Percentiles rank a stretch among this genome's conserved stretches.
phyloP scores from a whole-genome alignment of 2,329 filamentous ascomycete species.

The Colletotrichum viniferum region DNA sequence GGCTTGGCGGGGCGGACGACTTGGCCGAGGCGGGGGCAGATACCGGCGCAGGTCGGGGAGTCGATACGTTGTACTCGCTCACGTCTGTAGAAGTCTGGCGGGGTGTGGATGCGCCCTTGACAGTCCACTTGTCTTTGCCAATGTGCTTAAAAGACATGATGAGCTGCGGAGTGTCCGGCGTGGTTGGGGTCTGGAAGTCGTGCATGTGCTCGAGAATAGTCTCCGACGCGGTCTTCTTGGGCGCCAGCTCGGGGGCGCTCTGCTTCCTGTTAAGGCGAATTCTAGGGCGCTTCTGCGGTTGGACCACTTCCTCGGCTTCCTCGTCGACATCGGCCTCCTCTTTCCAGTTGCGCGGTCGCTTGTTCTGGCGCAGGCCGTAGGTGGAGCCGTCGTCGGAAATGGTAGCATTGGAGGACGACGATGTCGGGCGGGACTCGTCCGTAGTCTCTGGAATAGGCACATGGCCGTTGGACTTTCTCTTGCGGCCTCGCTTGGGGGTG shows the following conservation, averaged over 20 bases:
- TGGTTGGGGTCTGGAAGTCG: background rate
- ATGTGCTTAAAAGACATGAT: slow-evolving; percentile 15
- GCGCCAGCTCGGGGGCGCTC: background rate
- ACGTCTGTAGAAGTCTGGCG: slow-evolving; percentile 19
- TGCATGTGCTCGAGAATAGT: slow-evolving; percentile 9
- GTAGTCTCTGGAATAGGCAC: slow-evolving; percentile 26
- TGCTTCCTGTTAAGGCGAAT: slow-evolving; percentile 21
- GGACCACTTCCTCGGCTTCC: slow-evolving; percentile 35
- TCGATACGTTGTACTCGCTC: slow-evolving; percentile 5
- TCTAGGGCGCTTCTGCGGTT: slow-evolving; percentile 35
- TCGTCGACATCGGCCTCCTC: slow-evolving; percentile 51
- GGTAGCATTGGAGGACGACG: slow-evolving; percentile 57
- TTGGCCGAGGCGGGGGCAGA: slow-evolving; percentile 21
- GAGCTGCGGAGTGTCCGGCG: background rate
- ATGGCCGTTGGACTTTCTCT: slow-evolving; percentile 16
- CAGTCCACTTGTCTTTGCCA: slow-evolving; percentile 12
- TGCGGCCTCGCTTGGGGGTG: slow-evolving; percentile 16
- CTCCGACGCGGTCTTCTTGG: background rate
- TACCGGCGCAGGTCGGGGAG: slow-evolving; percentile 2
- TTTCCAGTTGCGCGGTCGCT: slow-evolving; percentile 58
- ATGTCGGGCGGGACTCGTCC: slow-evolving; percentile 55
- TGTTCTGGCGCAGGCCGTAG: slow-evolving; percentile 29
- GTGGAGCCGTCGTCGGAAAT: slow-evolving; percentile 26
- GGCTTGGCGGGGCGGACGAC: slow-evolving; percentile 20
- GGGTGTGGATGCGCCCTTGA: background rate